phyloP scores from a whole-genome alignment of 2,329 filamentous ascomycete species.

The Pseudonectria foliicola region DNA sequence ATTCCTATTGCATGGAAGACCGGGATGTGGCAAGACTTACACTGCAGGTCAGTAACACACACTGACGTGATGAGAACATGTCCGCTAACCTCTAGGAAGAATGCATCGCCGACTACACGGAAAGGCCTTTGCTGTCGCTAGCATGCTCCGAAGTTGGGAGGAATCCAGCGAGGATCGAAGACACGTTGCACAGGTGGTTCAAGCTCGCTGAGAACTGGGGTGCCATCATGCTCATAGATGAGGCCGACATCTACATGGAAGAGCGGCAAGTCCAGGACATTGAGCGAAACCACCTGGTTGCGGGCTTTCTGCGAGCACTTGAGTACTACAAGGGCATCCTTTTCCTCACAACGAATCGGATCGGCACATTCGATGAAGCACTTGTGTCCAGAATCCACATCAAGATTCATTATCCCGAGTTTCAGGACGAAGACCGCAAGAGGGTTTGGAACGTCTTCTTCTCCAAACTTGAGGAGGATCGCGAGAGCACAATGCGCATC shows the following conservation, averaged over 20 bases:
- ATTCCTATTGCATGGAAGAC: slow-evolving; percentile 17
- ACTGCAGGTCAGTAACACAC: slow-evolving; percentile 19
- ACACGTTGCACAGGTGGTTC: slow-evolving; percentile 9
- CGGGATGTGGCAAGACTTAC: slow-evolving; percentile 22
- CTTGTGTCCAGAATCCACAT: slow-evolving; percentile 26
- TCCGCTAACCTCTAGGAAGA: slow-evolving; percentile 17
- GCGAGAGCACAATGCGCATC: slow-evolving; percentile 17
- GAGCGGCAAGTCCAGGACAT: slow-evolving; percentile 2
- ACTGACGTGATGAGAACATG: too few relatives aligned
- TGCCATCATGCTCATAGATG: slow-evolving; percentile 21
- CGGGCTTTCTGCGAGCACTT: slow-evolving; percentile 23
- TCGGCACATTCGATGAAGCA: slow-evolving; percentile 24
- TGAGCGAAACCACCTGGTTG: slow-evolving; percentile 1
- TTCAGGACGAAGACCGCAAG: slow-evolving; percentile 18
- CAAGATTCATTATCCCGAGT: slow-evolving; percentile 21
- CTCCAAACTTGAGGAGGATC: slow-evolving; percentile 20
- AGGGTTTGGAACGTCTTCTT: slow-evolving; percentile 24
- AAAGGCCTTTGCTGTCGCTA: slow-evolving; percentile 24
- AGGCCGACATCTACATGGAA: slow-evolving; percentile 18
- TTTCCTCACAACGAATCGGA: slow-evolving; percentile 24
- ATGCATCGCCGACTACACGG: slow-evolving; percentile 27
- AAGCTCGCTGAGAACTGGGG: slow-evolving; percentile 16
- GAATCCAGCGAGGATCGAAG: slow-evolving; percentile 10
- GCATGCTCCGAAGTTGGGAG: slow-evolving; percentile 19
- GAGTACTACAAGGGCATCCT: slow-evolving; percentile 26